Evolutionary conservation across 106 monocot species (phyloP).

Genomic region (Gastrodia elata): DNA sequence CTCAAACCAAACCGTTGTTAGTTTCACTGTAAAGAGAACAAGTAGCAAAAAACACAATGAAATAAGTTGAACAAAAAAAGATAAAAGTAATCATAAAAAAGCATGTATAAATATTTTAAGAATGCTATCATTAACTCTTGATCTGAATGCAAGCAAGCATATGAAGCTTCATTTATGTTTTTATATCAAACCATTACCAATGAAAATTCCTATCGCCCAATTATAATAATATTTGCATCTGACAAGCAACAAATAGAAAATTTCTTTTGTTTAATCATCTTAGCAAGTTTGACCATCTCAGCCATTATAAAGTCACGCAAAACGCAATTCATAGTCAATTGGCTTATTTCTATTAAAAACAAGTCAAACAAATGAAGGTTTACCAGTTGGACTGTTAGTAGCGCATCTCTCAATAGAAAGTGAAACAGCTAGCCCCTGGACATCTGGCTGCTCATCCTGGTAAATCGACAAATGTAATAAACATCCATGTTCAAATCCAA

Average conservation of each 20-base stretch:
- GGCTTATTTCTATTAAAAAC: not conserved
- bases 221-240: not conserved
- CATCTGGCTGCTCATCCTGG: constrained; percentile 94
- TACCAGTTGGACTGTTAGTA: constrained; percentile 81
- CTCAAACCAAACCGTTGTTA: not conserved
- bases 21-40: not conserved
- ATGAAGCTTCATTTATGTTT: not conserved
- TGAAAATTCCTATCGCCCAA: not conserved
- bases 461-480: constrained; percentile 11
- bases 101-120: not conserved
- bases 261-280: not conserved
- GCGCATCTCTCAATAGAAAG: constrained; percentile 83
- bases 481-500: not conserved
- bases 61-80: not conserved
- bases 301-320: not conserved
- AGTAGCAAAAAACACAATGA: not conserved
- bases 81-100: not conserved
- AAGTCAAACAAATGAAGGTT: not conserved
- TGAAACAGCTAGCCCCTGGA: constrained; percentile 75
- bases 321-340: not conserved
- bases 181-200: not conserved
- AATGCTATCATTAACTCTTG: not conserved
- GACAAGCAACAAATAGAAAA: not conserved
- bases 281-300: not conserved
- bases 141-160: not conserved